Evolutionary conservation across 345 rosid genomes (phyloP).

Genomic region (Salix koriyanagi): DNA sequence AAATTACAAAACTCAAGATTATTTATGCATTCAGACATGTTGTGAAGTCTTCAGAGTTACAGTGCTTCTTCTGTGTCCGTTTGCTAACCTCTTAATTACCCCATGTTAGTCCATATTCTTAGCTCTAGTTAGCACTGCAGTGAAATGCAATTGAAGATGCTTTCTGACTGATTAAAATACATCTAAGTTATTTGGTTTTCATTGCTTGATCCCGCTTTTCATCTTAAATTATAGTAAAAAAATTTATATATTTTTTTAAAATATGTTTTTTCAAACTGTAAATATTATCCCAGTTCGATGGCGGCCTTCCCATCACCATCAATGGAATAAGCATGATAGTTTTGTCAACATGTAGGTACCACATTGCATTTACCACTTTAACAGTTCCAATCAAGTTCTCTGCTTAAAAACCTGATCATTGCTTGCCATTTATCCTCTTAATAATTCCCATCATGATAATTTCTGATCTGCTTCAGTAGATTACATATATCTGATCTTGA

Average conservation of each 20-base stretch:
- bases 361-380: too few relatives aligned
- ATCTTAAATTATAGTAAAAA: too few relatives aligned
- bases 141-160: too few relatives aligned
- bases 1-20: too few relatives aligned
- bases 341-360: background rate
- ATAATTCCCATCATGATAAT: background rate
- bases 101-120: too few relatives aligned
- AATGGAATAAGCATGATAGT: too few relatives aligned
- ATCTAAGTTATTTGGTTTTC: too few relatives aligned
- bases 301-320: background rate
- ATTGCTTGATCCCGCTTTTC: too few relatives aligned
- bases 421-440: background rate
- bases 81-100: background rate
- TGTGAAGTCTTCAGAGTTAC: background rate
- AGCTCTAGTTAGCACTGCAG: too few relatives aligned
- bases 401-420: background rate
- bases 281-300: background rate
- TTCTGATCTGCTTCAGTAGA: background rate
- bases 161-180: too few relatives aligned
- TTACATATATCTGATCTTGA: background rate
- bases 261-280: too few relatives aligned
- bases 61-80: background rate
- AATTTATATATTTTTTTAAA: too few relatives aligned
- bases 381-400: background rate
- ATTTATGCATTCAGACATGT: background rate